Conservation (phyloP, 192 early-diverging fungal genomes). For the Coemansia sp. region DNA sequence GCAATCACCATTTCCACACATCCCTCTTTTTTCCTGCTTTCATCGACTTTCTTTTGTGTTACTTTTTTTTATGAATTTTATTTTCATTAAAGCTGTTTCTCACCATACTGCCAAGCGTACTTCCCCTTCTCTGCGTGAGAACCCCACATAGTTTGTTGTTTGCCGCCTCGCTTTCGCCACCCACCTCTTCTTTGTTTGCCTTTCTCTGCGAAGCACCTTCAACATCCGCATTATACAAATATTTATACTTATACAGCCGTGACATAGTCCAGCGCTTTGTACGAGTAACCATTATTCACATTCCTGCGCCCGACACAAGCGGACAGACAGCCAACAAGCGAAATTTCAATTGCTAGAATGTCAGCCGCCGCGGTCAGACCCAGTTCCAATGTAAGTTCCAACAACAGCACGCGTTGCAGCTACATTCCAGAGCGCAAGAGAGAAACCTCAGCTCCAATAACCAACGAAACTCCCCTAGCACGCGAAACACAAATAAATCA, state of each 20-base stretch:
- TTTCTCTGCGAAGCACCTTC: neutral
- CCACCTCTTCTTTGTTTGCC: neutral
- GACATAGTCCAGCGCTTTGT: neutral
- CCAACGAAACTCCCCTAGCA: neutral
- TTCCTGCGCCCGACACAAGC: neutral
- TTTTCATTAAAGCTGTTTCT: neutral
- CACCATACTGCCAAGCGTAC: slow-evolving; percentile 10
- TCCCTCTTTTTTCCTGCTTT: slow-evolving; percentile 2
- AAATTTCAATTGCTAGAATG: neutral
- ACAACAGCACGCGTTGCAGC: neutral
- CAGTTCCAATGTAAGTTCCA: slow-evolving; percentile 10
- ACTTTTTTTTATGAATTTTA: neutral
- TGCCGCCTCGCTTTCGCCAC: neutral
- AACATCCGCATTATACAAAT: neutral
- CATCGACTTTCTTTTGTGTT: neutral
- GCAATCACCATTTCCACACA: no score
- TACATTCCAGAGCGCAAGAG: neutral
- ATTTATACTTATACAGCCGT: neutral
- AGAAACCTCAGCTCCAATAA: neutral
- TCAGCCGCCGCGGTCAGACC: slow-evolving; percentile 8
- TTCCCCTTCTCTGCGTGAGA: slow-evolving; percentile 8
- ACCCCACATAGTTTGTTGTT: neutral
- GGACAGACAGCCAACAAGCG: neutral
- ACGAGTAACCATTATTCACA: neutral
- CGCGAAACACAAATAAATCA: neutral